Conservation (phyloP, 139 green algal species). For the Haematococcus lacustris region DNA sequence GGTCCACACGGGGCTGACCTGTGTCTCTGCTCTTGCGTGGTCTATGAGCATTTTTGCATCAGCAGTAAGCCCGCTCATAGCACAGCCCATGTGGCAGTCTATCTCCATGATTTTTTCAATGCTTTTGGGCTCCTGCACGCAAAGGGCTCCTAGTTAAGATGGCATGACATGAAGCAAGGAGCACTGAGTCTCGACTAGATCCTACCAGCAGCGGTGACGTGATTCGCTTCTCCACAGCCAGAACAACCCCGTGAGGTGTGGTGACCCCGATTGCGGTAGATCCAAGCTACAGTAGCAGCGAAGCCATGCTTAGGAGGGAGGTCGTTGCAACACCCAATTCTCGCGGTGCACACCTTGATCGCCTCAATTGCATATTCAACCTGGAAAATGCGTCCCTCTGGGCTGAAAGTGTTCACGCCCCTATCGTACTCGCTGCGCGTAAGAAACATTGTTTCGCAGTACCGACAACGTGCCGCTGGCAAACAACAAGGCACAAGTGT, state of each 20-base stretch:
- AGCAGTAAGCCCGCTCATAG: conserved; percentile 94
- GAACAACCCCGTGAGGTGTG: conserved; percentile 84
- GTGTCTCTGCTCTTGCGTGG: conserved; percentile 87
- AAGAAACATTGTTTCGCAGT: no score
- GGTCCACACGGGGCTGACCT: conserved; percentile 39
- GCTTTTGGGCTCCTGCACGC: conserved; percentile 74
- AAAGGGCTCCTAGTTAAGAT: not conserved
- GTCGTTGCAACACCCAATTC: not conserved
- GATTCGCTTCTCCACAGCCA: conserved; percentile 96
- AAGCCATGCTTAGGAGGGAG: not conserved
- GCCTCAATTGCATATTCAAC: conserved; percentile 99
- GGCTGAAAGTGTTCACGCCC: conserved; percentile 96
- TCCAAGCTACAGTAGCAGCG: conserved; percentile 68
- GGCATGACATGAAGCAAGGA: not conserved
- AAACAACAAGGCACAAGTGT: no score
- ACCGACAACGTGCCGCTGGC: no score
- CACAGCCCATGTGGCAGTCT: conserved; percentile 89
- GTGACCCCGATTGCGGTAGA: conserved; percentile 94
- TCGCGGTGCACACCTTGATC: conserved; percentile 78
- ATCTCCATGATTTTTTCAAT: conserved; percentile 97
- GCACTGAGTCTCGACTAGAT: not conserved
- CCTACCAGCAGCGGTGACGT: conserved; percentile 90
- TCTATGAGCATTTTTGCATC: conserved; percentile 96
- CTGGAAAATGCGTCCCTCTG: conserved; percentile 92
- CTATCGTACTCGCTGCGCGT: conserved; percentile 94